phyloP scores from a whole-genome alignment of 176 grass and related monocot genomes.

The Puccinellia tenuiflora region DNA sequence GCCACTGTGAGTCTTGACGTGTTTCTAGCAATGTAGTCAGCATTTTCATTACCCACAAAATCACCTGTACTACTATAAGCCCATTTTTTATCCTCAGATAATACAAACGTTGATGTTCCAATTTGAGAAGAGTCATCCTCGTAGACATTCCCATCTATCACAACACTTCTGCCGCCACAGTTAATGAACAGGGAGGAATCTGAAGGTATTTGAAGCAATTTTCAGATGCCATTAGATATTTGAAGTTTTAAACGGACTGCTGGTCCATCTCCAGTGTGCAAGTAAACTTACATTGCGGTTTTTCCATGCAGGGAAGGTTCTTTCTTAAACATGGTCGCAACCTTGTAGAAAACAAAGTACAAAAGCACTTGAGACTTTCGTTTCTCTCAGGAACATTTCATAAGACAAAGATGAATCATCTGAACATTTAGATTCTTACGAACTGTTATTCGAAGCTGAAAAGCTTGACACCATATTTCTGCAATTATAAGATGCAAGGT shows the following conservation, averaged over 20 bases:
- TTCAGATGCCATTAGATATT: conserved; percentile 10
- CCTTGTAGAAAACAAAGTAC: conserved; percentile 31
- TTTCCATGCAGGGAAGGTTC: conserved; percentile 51
- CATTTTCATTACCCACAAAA: conserved; percentile 60
- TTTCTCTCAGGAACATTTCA: background rate
- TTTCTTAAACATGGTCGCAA: conserved; percentile 54
- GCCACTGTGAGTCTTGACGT: conserved; percentile 34
- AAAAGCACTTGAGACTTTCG: background rate
- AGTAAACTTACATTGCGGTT: conserved; percentile 51
- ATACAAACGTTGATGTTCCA: conserved; percentile 59
- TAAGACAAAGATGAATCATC: background rate
- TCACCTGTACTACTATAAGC: conserved; percentile 91
- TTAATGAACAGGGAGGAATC: conserved; percentile 80
- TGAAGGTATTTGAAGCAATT: conserved; percentile 40
- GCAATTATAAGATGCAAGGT: conserved; percentile 31
- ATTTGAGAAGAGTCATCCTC: conserved; percentile 64
- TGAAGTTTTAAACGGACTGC: background rate
- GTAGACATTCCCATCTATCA: conserved; percentile 36
- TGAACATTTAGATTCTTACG: conserved; percentile 42
- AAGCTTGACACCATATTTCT: conserved; percentile 84
- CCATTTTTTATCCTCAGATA: conserved; percentile 45
- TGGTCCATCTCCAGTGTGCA: background rate
- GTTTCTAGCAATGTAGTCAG: conserved; percentile 65
- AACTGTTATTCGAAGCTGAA: conserved; percentile 47
- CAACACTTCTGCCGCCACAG: conserved; percentile 60